A percentile compares a stretch with the other conserved stretches of the same genome.
phyloP scores from a whole-genome alignment of 2,329 filamentous ascomycete species.

The Colletotrichum sp. region DNA sequence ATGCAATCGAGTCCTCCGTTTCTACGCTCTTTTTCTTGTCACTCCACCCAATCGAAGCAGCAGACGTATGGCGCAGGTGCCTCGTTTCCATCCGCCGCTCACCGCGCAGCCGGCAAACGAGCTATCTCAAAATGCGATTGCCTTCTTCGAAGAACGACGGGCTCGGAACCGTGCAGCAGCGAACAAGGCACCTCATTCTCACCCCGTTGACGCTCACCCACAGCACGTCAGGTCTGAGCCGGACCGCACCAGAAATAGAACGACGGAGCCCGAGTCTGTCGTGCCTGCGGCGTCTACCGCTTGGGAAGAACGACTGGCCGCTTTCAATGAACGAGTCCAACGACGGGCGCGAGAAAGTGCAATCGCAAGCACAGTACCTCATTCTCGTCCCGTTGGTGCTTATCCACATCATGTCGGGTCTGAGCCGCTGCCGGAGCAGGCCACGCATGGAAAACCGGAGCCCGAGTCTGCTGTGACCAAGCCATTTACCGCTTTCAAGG shows the following conservation, averaged over 20 bases:
- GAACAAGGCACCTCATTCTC: background rate
- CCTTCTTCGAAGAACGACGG: background rate
- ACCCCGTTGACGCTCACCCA: background rate
- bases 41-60: background rate
- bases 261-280: background rate
- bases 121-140: background rate
- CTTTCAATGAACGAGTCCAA: background rate
- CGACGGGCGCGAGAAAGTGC: background rate
- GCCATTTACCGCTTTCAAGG: background rate
- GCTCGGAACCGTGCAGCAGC: background rate
- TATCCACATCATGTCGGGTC: background rate
- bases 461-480: background rate
- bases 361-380: background rate
- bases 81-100: background rate
- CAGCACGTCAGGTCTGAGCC: background rate
- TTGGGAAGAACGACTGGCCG: background rate
- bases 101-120: background rate
- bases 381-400: background rate
- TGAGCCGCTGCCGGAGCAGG: background rate
- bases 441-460: background rate
- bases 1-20: background rate
- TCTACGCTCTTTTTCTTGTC: background rate
- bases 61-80: background rate
- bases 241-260: background rate
- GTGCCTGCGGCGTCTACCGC: background rate